Evolutionary conservation across 257 asterid species (phyloP), one percentile per base, ranked within the genome.

Genomic region (Vinca minor): DNA sequence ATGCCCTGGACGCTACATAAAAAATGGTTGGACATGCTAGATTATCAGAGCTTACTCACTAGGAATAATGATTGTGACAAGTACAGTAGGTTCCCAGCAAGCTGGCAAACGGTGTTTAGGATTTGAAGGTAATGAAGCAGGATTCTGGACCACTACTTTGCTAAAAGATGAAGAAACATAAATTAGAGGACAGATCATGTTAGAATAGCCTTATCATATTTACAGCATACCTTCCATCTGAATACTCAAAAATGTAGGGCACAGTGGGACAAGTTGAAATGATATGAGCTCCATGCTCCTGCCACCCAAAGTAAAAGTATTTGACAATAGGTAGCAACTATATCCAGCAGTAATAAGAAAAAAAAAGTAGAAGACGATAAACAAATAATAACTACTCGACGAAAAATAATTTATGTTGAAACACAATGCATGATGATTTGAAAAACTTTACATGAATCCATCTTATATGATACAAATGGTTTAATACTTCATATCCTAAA

Each of bases 1-100:
- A 29, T 34, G 23, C 0, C 65, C 31, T 45, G 25, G 18, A 26
- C 44, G 41, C 25, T 17, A 63, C 42, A 1, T 55, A 59, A 72
- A 21, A 69, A 66, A 49, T 38, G 32, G 31, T 20, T 13, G 21
- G 44, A 67, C 63, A 32, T 55, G 39, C 50, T 69, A 79, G 94
- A 82, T 89, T 75, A 72, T 63, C 86, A 79, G 98, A 78, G 96
- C 98, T 89, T 92, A 92, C 98, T 92, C 98, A 92, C 98, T 92
- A 89, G 98, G 98, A 79, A 85, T 78, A 75, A 92, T 87, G 69
- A 92, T 84, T 67, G 96, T 92, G 29, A 96, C 96, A 71, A 69
- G 64, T 53, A 89, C 96, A 61, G 98, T 85, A 67, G 98, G 98
- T 69, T 92, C 98, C 95, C 91, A 82, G 71, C 95, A 85, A 68